Evolutionary conservation across 768 basidiomycete species (phyloP).

Genomic region (Mycena venus): DNA sequence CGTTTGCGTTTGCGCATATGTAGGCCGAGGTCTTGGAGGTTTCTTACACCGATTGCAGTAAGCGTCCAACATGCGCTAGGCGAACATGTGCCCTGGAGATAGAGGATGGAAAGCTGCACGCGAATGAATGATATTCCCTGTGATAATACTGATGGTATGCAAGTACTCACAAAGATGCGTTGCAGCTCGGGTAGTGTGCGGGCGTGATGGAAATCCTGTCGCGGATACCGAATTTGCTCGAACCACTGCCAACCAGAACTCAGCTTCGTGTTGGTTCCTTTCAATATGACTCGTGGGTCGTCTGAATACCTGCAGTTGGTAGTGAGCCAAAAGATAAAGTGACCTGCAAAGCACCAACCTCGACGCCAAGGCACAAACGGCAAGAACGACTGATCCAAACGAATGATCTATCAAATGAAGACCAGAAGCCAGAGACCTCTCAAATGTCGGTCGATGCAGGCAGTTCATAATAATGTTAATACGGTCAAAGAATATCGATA

Average conservation of each 20-base stretch:
- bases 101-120: conserved; percentile 19
- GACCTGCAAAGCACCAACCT: conserved; percentile 14
- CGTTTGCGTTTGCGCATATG: conserved; percentile 27
- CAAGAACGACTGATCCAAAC: conserved; percentile 61
- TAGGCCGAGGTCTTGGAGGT: conserved; percentile 17
- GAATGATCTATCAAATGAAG: conserved; percentile 52
- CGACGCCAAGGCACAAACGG: conserved; percentile 58
- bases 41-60: conserved; percentile 9
- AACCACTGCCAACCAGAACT: conserved; percentile 41
- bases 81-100: conserved; percentile 22
- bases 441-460: conserved; percentile 66
- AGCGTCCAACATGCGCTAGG: conserved; percentile 18
- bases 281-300: conserved; percentile 54
- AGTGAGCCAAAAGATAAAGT: conserved; percentile 12
- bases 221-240: conserved; percentile 8
- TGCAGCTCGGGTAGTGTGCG: conserved; percentile 22
- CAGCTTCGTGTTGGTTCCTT: conserved; percentile 37
- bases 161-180: conserved; percentile 4
- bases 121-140: not conserved
- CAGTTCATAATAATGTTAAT: conserved; percentile 58
- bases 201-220: conserved; percentile 31
- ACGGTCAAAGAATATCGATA: conserved; percentile 63
- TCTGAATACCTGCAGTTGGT: conserved; percentile 53
- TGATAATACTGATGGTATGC: not conserved
- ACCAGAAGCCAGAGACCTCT: conserved; percentile 50